These are phyloP conservation scores for Fragaria vesca DNA, from an alignment of 306 rosid genomes.

Conservation along the genomic window DNA sequence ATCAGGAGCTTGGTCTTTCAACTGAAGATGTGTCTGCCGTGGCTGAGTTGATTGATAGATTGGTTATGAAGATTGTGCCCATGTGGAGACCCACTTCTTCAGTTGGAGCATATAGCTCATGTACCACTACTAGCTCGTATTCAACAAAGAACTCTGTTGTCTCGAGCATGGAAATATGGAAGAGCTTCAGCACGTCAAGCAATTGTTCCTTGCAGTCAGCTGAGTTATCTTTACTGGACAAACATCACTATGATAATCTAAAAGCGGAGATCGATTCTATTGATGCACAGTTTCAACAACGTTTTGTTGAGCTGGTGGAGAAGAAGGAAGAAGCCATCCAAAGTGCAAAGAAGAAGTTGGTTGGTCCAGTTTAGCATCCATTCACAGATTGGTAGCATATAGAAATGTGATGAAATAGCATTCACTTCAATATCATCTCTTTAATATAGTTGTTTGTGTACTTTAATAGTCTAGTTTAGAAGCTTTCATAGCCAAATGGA, in stretches of 20 bases:
- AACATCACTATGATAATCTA: constrained; percentile 35
- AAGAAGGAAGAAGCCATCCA: constrained; percentile 69
- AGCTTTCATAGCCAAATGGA: background rate
- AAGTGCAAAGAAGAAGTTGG: constrained; percentile 48
- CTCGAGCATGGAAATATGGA: background rate
- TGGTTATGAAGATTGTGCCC: constrained; percentile 57
- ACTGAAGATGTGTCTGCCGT: constrained; percentile 55
- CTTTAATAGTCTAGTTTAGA: background rate
- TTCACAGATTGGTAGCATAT: background rate
- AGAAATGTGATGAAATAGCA: background rate
- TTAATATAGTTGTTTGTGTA: too few species aligned
- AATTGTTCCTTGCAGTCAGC: constrained; percentile 26
- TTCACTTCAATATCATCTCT: too few species aligned
- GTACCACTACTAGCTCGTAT: constrained; percentile 26
- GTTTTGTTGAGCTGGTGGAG: constrained; percentile 51
- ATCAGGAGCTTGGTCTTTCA: constrained; percentile 54
- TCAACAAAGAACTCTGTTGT: background rate
- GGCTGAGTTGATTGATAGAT: constrained; percentile 59
- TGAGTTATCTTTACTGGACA: constrained; percentile 28
- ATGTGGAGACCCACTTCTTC: constrained; percentile 48
- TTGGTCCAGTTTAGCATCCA: background rate
- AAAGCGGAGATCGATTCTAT: constrained; percentile 66
- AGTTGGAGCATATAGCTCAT: constrained; percentile 29
- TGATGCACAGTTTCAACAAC: constrained; percentile 48
- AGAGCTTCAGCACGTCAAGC: constrained; percentile 40